Percentiles rank a stretch among this genome's conserved stretches.
Evolutionary conservation across 2,329 filamentous ascomycete genomes (phyloP).

Genomic region (Domatiomyces catenatus): DNA sequence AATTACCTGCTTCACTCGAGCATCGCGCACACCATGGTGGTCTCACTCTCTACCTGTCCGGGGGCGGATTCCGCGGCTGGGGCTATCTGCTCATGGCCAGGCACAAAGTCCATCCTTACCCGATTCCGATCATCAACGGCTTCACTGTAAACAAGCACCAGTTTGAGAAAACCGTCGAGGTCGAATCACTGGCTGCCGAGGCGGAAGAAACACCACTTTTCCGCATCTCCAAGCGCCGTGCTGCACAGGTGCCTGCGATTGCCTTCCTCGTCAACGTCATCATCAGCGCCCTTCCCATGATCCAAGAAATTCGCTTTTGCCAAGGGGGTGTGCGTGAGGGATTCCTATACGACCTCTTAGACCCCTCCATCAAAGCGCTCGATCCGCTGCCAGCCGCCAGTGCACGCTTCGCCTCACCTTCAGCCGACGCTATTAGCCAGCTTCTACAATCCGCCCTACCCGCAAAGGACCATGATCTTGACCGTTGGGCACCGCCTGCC

Average conservation of each 20-base stretch:
- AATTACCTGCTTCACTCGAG: constrained; percentile 40
- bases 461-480: constrained; percentile 9
- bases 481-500: constrained; percentile 17
- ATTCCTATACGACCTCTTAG: constrained; percentile 49
- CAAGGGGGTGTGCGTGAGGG: constrained; percentile 80
- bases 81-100: constrained; percentile 76
- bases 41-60: constrained; percentile 67
- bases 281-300: constrained; percentile 50
- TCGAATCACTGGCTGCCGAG: constrained; percentile 57
- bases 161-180: constrained; percentile 59
- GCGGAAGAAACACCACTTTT: constrained; percentile 32
- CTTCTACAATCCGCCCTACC: constrained; percentile 36
- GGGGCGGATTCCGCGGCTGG: constrained; percentile 81
- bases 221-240: constrained; percentile 64
- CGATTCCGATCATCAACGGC: constrained; percentile 66
- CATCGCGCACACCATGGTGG: constrained; percentile 31
- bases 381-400: constrained; percentile 54
- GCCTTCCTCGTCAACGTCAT: constrained; percentile 65
- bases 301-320: constrained; percentile 66
- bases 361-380: constrained; percentile 41
- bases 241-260: constrained; percentile 71
- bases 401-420: constrained; percentile 4
- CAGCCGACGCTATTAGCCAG: constrained; percentile 33
- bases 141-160: constrained; percentile 66
- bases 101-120: constrained; percentile 60